phyloP scores from a whole-genome alignment of 164 flowering plant genomes.

The Aristolochia contorta region DNA sequence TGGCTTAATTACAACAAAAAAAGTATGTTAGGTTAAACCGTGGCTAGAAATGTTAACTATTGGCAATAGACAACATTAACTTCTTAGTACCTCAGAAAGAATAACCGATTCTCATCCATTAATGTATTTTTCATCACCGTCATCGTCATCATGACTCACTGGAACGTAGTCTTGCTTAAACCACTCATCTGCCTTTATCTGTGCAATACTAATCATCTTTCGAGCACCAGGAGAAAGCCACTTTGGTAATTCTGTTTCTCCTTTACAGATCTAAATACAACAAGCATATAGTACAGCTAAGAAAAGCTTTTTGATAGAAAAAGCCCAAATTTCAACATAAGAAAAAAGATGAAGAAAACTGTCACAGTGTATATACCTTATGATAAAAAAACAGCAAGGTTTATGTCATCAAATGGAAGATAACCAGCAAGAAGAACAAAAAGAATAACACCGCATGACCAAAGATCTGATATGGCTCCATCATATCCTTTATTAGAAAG shows the following conservation, averaged over 20 bases:
- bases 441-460: conserved; percentile 97
- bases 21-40: no score
- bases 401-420: conserved; percentile 91
- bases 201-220: conserved; percentile 52
- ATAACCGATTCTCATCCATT: conserved; percentile 52
- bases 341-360: background rate
- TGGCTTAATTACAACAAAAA: conserved; percentile 23
- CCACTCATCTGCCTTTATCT: conserved; percentile 69
- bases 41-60: background rate
- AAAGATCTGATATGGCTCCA: conserved; percentile 75
- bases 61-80: background rate
- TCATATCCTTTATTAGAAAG: no score
- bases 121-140: conserved; percentile 26
- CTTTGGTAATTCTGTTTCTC: conserved; percentile 62
- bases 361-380: conserved; percentile 47
- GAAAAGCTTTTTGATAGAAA: no score
- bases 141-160: conserved; percentile 49
- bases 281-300: no score
- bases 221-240: conserved; percentile 79
- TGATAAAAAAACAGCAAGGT: conserved; percentile 90
- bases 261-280: conserved; percentile 77
- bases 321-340: no score
- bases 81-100: conserved; percentile 35
- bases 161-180: conserved; percentile 63
- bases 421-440: conserved; percentile 73